These are phyloP conservation scores for Sodiomyces alkalinus DNA, from an alignment of 2,329 filamentous ascomycete genomes.

Conservation along the genomic window DNA sequence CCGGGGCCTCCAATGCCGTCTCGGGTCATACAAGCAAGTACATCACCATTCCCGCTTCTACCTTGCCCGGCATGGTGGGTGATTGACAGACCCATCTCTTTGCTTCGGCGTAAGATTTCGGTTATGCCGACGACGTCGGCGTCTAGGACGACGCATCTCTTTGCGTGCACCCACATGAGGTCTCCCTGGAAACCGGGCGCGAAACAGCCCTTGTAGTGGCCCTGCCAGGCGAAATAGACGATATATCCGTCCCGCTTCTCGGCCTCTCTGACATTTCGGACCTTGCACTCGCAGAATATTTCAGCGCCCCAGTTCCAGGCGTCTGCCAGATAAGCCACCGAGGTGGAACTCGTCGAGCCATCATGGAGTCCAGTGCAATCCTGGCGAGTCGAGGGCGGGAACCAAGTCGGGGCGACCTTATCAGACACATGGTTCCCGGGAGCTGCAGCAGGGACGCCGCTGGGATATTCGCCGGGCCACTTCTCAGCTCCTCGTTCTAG, in stretches of 20 bases:
- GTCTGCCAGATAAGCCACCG: conserved; percentile 52
- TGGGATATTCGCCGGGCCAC: conserved; percentile 53
- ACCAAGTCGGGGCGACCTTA: conserved; percentile 26
- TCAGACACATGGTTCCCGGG: conserved; percentile 42
- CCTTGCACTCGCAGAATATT: conserved; percentile 55
- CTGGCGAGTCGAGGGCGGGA: conserved; percentile 40
- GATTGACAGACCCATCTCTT: conserved; percentile 39
- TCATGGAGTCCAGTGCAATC: conserved; percentile 52
- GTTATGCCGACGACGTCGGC: conserved; percentile 51
- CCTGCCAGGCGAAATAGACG: conserved; percentile 50
- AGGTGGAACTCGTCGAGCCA: conserved; percentile 49
- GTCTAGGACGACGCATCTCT: conserved; percentile 49
- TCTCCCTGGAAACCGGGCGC: conserved; percentile 38
- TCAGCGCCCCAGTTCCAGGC: conserved; percentile 61
- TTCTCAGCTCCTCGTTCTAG: conserved; percentile 49
- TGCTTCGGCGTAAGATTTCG: conserved; percentile 48
- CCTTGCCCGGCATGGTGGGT: conserved; percentile 41
- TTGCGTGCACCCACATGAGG: conserved; percentile 53
- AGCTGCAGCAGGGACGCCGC: conserved; percentile 26
- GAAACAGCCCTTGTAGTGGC: conserved; percentile 39
- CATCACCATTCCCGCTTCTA: conserved; percentile 54
- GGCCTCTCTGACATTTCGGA: conserved; percentile 43
- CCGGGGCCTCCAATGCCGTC: conserved; percentile 42
- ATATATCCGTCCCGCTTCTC: conserved; percentile 37
- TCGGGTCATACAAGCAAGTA: conserved; percentile 43